Evolutionary conservation across 108 stramenopile genomes (phyloP), one percentile per base, ranked within the genome.

Genomic region (Fragilaria crotonensis): DNA sequence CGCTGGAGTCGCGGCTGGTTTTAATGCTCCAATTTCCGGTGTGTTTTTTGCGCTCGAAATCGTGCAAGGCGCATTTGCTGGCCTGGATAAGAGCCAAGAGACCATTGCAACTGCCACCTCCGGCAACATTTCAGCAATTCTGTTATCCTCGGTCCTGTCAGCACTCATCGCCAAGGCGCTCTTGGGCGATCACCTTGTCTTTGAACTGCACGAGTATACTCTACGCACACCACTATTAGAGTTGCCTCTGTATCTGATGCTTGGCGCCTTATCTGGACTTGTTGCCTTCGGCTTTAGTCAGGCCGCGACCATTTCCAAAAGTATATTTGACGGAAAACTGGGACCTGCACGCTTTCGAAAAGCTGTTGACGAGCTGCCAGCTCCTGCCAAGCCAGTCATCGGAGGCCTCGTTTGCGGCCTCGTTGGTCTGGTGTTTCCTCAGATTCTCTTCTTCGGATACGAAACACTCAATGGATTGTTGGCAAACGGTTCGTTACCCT

Each of bases 41-140:
- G 89, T 94, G 5, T 96, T 96, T 62, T 96, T 95, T 72, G 88
- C 94, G 2, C 62, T 96, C 63, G 95, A 96, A 63, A 75, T 90
- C 31, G 68, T 90, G 19, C 89, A 90, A 57, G 59, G 57, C 25
- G 66, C 81, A 21, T 72, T 85, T 33, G 67, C 59, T 27, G 49
- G 14, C 7, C 36, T 41, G 7, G 36, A 41, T 14, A n/a, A n/a
- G n/a, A 41, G 36, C 14, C 11, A 7, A 7, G 7, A 7, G 14
- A 41, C 36, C 14, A 52, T 20, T 41, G 11, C 56, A 7, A 54
- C 67, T n/a, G 52, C 71, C 25, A 30, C 64, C 11, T 56, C 79
- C 19, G 72, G 75, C 18, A 82, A 70, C 28, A 90, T 95, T 29
- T 74, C 83, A 45, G 81, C 85, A 5, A 78, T 90, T 36, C 63